Conservation (phyloP, 176 grass and related monocot genomes). For the Aegilops umbellulata region DNA sequence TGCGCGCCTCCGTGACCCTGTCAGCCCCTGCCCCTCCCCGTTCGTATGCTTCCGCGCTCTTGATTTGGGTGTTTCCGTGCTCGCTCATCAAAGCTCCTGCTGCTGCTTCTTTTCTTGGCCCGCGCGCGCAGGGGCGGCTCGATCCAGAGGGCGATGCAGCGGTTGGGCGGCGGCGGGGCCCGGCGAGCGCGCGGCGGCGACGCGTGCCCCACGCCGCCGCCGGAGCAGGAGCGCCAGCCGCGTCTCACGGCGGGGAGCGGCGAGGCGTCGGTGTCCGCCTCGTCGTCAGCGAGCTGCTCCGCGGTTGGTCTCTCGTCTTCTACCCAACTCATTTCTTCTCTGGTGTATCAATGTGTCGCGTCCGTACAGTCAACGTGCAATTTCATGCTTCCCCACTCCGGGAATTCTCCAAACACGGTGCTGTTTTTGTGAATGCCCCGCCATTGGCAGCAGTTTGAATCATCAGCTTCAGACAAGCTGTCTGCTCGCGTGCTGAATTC, state of each 20-base stretch:
- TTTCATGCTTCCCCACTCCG: neutral
- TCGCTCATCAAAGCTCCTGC: slow-evolving; percentile 23
- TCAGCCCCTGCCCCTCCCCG: slow-evolving; percentile 14
- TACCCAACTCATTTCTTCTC: neutral
- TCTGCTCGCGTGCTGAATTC: slow-evolving; percentile 16
- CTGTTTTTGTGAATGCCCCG: neutral
- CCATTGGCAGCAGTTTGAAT: neutral
- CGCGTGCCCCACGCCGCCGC: neutral
- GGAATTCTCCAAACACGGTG: neutral
- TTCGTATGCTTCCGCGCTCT: neutral
- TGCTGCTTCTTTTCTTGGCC: neutral
- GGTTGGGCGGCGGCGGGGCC: slow-evolving; percentile 41
- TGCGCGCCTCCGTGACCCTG: slow-evolving; percentile 48
- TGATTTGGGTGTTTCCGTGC: too few species aligned
- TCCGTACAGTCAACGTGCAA: neutral
- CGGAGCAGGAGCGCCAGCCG: neutral
- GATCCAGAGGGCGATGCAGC: slow-evolving; percentile 70
- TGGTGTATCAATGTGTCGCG: neutral
- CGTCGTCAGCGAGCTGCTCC: slow-evolving; percentile 57
- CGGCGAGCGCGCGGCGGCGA: slow-evolving; percentile 10
- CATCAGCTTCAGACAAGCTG: slow-evolving; percentile 27
- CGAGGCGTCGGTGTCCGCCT: slow-evolving; percentile 30
- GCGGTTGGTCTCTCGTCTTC: slow-evolving; percentile 29
- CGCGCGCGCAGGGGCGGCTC: slow-evolving; percentile 62
- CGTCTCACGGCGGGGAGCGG: neutral